Conservation (phyloP, 306 rosid species). For the Cucurbita argyrosperma region DNA sequence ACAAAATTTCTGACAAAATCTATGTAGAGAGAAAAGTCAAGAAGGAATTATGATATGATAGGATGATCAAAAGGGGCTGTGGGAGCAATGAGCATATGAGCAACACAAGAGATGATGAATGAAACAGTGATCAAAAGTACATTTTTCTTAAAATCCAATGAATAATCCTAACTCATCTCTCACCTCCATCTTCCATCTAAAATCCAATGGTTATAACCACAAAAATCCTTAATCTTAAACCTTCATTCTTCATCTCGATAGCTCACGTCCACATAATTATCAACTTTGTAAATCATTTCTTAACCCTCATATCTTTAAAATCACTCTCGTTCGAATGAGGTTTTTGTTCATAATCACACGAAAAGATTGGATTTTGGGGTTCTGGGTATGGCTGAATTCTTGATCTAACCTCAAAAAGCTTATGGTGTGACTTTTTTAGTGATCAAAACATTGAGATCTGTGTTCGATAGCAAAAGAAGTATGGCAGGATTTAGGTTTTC, state of each 20-base stretch:
- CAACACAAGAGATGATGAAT: neutral
- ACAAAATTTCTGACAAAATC: neutral
- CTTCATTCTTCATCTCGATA: neutral
- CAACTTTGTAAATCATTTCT: too few species aligned
- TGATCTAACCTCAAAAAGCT: too few species aligned
- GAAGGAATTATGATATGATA: conserved; percentile 3
- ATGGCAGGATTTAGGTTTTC: neutral
- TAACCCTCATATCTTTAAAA: too few species aligned
- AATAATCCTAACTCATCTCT: too few species aligned
- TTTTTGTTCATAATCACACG: too few species aligned
- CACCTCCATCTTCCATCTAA: too few species aligned
- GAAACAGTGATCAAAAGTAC: neutral
- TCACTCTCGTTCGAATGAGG: too few species aligned
- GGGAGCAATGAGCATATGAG: neutral
- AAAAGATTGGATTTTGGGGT: too few species aligned
- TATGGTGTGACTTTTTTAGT: neutral
- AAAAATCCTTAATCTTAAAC: neutral
- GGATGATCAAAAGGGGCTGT: neutral
- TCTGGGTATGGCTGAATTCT: too few species aligned
- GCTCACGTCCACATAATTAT: too few species aligned
- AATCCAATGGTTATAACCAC: neutral
- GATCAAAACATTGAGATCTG: neutral
- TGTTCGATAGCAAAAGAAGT: neutral
- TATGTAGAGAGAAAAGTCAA: neutral
- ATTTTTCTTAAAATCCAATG: neutral